Conservation (phyloP, 441 rosid genomes). For the Hura crepitans region DNA sequence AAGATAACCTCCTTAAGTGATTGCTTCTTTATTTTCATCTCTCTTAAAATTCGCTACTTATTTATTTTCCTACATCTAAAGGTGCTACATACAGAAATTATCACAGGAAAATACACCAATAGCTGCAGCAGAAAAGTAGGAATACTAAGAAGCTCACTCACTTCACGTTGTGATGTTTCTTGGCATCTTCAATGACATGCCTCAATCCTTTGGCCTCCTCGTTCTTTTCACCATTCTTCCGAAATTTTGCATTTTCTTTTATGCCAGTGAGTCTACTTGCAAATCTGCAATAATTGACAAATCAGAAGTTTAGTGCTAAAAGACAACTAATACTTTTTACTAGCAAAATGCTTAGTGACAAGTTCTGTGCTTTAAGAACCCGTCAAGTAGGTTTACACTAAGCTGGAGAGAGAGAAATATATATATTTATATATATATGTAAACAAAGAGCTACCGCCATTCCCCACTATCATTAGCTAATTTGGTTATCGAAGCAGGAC, state of each 20-base stretch:
- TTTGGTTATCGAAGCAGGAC: neutral
- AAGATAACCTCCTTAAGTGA: neutral
- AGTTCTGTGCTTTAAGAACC: neutral
- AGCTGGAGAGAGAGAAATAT: neutral
- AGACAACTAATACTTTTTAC: no score
- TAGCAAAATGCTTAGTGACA: neutral
- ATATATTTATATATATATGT: no score
- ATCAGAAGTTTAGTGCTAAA: neutral
- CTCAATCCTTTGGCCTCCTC: slow-evolving; percentile 56
- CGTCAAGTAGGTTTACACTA: neutral
- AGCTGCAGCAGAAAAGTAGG: neutral
- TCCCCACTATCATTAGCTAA: neutral
- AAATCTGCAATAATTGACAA: slow-evolving; percentile 55
- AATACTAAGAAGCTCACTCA: slow-evolving; percentile 34
- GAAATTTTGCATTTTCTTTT: slow-evolving; percentile 76
- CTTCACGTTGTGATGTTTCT: slow-evolving; percentile 71
- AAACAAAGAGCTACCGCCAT: neutral
- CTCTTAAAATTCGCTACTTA: neutral
- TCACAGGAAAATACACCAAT: neutral
- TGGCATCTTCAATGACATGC: slow-evolving; percentile 67
- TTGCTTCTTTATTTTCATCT: neutral
- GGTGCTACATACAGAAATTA: neutral
- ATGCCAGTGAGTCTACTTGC: slow-evolving; percentile 83
- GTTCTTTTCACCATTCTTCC: slow-evolving; percentile 40
- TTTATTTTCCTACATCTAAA: neutral